Evolutionary conservation across 306 rosid genomes (phyloP), one percentile per base, ranked within the genome.

Genomic region (Canavalia gladiata): DNA sequence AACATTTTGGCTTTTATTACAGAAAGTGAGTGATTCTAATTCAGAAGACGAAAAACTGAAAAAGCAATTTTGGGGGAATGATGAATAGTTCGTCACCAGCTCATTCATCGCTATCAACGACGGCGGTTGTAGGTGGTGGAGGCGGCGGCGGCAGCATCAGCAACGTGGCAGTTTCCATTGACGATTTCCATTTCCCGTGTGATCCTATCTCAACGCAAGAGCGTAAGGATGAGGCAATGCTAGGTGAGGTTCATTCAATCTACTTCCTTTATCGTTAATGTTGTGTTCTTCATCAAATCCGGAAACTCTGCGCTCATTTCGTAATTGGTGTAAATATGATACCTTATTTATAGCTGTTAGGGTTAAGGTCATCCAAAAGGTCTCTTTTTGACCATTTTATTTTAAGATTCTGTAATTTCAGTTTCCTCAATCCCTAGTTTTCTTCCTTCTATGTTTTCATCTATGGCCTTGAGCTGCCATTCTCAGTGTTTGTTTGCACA

Each of bases 21-120:
- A 5, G 8, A 4, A 43, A 10, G 5, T 3, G 30, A 12, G 70
- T 37, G 30, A 1, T 60, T 46, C 76, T 7, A 11, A 43, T 68
- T 68, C 50, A 18, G 62, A 57, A 45, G 8, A 39, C 64, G 45
- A 54, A 66, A 5, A 42, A 1, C 41, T 11, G 31, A 42, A 30
- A 8, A 75, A 37, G 13, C 35, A 60, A 80, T 47, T 63, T 37
- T 51, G 57, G 46, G 46, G 47, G 31, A 45, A 84, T 34, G 47
- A 91, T 91, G 97, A 92, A 86, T 51, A 87, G 85, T 81, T 83
- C 98, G 41, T 93, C 97, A 2, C 97, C 97, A 8, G 94, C 97
- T 9, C 89, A 91, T 85, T 95, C 97, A 31, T 92, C 95, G 34
- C 66, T 88, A 12, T 94, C 98, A 0, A 88, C 97, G 37, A 88